Evolutionary conservation across 2,329 filamentous ascomycete genomes (phyloP).

Genomic region (Fusarium sp.): DNA sequence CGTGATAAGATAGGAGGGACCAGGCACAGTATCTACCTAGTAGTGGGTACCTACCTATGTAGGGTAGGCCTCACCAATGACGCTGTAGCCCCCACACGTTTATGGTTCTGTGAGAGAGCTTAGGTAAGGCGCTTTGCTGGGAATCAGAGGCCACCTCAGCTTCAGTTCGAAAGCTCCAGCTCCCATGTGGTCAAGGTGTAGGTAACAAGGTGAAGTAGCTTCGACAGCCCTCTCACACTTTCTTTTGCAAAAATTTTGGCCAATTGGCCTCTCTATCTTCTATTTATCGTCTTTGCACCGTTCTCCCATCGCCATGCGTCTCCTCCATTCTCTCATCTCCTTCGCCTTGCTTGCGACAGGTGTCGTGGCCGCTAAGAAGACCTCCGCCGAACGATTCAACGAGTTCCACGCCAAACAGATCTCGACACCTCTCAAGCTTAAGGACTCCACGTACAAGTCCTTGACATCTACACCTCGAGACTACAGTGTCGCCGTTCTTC

Average conservation of each 20-base stretch:
- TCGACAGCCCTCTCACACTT: slow-evolving; percentile 14
- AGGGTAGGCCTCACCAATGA: slow-evolving; percentile 1
- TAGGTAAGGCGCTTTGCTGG: slow-evolving; percentile 41
- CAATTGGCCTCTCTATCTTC: slow-evolving; percentile 41
- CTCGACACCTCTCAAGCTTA: slow-evolving; percentile 78
- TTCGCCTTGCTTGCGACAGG: slow-evolving; percentile 71
- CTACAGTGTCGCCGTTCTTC: slow-evolving; percentile 82
- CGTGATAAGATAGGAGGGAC: slow-evolving; percentile 18
- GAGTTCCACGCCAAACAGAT: slow-evolving; percentile 76
- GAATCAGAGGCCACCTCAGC: slow-evolving; percentile 54
- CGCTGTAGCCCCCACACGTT: slow-evolving; percentile 5
- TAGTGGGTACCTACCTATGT: too few relatives aligned
- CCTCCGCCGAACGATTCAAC: slow-evolving; percentile 73
- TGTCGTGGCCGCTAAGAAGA: slow-evolving; percentile 73
- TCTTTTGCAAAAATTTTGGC: slow-evolving; percentile 23
- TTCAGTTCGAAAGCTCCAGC: slow-evolving; percentile 46
- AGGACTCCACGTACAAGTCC: slow-evolving; percentile 79
- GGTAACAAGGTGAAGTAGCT: slow-evolving; percentile 26
- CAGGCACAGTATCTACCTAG: too few relatives aligned
- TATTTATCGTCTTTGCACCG: not conserved
- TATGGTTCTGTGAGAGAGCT: slow-evolving; percentile 7
- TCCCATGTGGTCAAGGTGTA: slow-evolving; percentile 18
- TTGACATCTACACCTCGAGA: slow-evolving; percentile 83
- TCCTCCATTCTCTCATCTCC: slow-evolving; percentile 72
- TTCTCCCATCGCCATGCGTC: slow-evolving; percentile 70